These are phyloP conservation scores for Corymbia calophylla DNA, from an alignment of 441 rosid species.

Conservation along the genomic window DNA sequence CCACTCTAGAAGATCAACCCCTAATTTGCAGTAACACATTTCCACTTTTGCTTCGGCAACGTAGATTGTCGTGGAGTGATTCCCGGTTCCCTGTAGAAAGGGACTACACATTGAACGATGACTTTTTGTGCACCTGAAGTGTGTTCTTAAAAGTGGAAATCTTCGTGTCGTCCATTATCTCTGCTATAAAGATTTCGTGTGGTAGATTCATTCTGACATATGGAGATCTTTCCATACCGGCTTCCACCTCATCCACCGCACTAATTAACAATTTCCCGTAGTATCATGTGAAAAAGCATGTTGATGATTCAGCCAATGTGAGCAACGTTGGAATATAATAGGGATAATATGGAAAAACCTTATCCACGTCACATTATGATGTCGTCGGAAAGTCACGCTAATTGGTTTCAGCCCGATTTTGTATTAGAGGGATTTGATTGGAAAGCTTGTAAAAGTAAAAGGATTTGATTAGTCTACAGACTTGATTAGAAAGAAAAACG, in stretches of 20 bases:
- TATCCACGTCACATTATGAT: neutral
- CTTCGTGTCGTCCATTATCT: neutral
- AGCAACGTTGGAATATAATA: neutral
- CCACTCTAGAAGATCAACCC: neutral
- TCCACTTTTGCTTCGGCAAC: neutral
- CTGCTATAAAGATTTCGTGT: neutral
- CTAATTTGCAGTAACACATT: neutral
- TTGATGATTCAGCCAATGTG: neutral
- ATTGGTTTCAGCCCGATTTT: neutral
- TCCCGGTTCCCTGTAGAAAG: neutral
- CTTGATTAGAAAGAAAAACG: neutral
- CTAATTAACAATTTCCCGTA: neutral
- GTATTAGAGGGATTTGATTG: neutral
- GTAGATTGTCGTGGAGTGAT: neutral
- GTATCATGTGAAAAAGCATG: neutral
- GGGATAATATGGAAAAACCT: neutral
- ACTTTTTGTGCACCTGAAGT: neutral
- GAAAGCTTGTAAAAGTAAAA: neutral
- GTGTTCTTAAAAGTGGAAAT: neutral
- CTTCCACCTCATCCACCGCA: neutral
- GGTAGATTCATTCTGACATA: neutral
- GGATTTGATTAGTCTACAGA: neutral
- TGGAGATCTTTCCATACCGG: neutral
- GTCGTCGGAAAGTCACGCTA: neutral
- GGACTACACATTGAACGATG: neutral